Conservation (phyloP, 2,329 filamentous ascomycete species). For the Fusarium guadeloupense region DNA sequence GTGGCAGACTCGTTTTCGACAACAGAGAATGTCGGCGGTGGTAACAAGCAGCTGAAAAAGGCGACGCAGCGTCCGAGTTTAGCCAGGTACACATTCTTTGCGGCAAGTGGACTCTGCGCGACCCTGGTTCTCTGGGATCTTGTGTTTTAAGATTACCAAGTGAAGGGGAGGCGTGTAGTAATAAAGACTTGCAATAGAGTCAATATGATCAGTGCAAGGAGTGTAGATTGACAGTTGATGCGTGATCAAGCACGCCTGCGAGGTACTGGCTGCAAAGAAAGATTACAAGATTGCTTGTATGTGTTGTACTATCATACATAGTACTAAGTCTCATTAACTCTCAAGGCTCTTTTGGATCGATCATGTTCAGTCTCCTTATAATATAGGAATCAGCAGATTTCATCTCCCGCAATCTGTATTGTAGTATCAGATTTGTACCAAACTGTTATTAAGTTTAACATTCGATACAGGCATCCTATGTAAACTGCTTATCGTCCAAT, state of each 20-base stretch:
- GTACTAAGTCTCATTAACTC: too few relatives aligned
- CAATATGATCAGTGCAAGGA: too few relatives aligned
- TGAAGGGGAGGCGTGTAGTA: background rate
- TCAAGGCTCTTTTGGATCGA: too few relatives aligned
- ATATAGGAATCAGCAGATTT: background rate
- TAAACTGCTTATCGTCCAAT: conserved; percentile 25
- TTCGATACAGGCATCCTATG: conserved; percentile 30
- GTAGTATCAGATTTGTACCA: background rate
- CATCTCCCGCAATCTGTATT: conserved; percentile 3
- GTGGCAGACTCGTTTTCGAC: conserved; percentile 85
- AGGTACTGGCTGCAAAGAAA: too few relatives aligned
- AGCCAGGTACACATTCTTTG: conserved; percentile 82
- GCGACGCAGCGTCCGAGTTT: conserved; percentile 77
- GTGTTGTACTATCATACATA: too few relatives aligned
- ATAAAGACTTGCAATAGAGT: background rate
- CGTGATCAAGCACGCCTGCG: too few relatives aligned
- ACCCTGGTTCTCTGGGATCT: conserved; percentile 83
- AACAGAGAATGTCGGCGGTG: conserved; percentile 84
- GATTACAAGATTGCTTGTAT: too few relatives aligned
- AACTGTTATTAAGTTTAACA: conserved; percentile 3
- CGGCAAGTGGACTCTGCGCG: conserved; percentile 77
- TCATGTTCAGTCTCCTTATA: too few relatives aligned
- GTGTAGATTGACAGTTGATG: too few relatives aligned
- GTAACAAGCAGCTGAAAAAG: conserved; percentile 90
- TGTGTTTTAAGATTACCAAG: conserved; percentile 54